Percentiles rank a stretch among this genome's conserved stretches.
phyloP scores from a whole-genome alignment of 345 rosid genomes.

The Theobroma cacao region DNA sequence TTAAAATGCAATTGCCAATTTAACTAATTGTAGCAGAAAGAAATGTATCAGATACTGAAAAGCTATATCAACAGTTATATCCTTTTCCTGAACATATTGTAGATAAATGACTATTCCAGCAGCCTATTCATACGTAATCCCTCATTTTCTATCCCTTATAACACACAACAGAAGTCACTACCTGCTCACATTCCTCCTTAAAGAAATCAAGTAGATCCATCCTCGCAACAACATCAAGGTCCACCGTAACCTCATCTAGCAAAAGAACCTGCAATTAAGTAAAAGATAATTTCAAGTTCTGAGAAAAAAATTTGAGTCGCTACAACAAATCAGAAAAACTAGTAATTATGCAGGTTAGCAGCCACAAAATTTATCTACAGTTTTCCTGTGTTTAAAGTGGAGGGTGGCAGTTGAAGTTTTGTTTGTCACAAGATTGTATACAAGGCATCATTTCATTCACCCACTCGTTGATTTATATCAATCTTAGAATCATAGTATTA shows the following conservation, averaged over 20 bases:
- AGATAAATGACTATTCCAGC: not conserved
- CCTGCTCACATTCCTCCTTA: slow-evolving; percentile 88
- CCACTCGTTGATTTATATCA: not conserved
- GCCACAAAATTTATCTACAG: not conserved
- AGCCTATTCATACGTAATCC: not conserved
- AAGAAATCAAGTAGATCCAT: slow-evolving; percentile 91
- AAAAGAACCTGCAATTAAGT: slow-evolving; percentile 59
- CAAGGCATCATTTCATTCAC: not conserved
- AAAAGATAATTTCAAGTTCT: not conserved
- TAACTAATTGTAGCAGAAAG: not conserved
- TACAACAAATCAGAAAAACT: not conserved
- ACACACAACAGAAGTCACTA: slow-evolving; percentile 22
- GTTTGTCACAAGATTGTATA: not conserved
- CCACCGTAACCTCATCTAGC: slow-evolving; percentile 94
- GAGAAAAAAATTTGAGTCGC: not conserved
- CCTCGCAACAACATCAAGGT: slow-evolving; percentile 91
- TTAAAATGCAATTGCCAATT: not conserved
- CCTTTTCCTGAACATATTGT: not conserved
- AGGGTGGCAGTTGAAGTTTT: not conserved
- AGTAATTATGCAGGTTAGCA: not conserved
- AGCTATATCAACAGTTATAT: not conserved
- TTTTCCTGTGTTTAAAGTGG: not conserved
- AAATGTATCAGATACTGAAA: not conserved
- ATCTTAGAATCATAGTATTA: not conserved
- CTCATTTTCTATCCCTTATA: not conserved